Evolutionary conservation across 2,329 filamentous ascomycete species (phyloP).

Genomic region (Domatiomyces globalis): DNA sequence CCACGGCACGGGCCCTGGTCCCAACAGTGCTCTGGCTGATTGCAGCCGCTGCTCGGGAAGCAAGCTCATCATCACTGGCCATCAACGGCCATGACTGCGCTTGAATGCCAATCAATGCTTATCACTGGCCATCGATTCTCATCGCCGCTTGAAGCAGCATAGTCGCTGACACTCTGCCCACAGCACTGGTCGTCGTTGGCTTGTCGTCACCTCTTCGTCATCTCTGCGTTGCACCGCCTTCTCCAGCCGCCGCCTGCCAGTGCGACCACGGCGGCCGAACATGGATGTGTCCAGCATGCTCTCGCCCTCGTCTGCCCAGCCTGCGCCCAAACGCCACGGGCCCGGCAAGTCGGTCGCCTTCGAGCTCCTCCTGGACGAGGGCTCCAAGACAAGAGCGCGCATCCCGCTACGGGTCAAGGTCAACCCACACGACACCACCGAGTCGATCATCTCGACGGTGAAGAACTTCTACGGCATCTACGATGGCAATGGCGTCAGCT

Average conservation of each 20-base stretch:
- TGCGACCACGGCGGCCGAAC: no score
- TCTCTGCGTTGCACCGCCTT: no score
- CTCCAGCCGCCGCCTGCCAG: no score
- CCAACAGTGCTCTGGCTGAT: neutral
- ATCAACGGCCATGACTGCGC: neutral
- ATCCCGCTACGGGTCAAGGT: slow-evolving; percentile 65
- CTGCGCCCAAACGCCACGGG: slow-evolving; percentile 3
- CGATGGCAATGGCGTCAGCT: slow-evolving; percentile 77
- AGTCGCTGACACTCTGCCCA: neutral
- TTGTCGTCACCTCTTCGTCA: neutral
- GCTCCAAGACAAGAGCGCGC: slow-evolving; percentile 44
- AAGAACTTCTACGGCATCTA: slow-evolving; percentile 99
- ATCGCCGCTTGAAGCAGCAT: no score
- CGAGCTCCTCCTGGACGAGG: slow-evolving; percentile 46
- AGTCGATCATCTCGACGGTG: slow-evolving; percentile 94
- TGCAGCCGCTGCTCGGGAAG: neutral
- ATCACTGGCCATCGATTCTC: neutral
- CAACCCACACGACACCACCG: slow-evolving; percentile 87
- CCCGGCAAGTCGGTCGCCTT: slow-evolving; percentile 48
- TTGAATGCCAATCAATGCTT: neutral
- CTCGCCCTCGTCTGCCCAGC: neutral
- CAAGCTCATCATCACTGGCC: no score
- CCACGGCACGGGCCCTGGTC: neutral
- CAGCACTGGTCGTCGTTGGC: neutral
- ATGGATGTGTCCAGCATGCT: neutral